Evolutionary conservation across 192 early-diverging fungal genomes (phyloP), one percentile per base, ranked within the genome.

Genomic region (Gonapodya prolifera): DNA sequence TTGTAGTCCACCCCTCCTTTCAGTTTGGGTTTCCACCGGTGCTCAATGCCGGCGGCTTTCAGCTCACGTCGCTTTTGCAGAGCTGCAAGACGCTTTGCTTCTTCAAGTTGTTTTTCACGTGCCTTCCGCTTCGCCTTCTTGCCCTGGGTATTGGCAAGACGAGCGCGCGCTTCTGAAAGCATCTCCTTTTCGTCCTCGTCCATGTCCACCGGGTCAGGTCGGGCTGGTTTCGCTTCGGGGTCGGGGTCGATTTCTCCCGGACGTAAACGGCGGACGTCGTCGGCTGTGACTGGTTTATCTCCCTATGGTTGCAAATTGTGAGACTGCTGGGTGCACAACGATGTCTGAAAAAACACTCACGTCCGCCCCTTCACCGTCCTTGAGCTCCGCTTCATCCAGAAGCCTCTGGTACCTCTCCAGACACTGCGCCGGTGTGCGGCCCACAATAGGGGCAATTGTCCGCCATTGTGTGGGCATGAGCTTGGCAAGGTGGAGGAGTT

Each of bases 111-210:
- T 78, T 96, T 90, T 83, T 99, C 97, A 78, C 97, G 90, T 16
- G 97, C 97, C 87, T 98, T 99, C 81, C 97, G 90, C 82, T 99
- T 99, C 28, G 97, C 96, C 78, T 99, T 99, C 79, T 99, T 99
- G 74, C 97, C 97, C 82, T 98, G 96, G 2, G 97, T 99, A 82
- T 99, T 99, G n/a, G 97, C 97, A 74, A 99, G 86, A 81, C 97
- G 88, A 28, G 97, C 97, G 73, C 97, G 91, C 30, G 97, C 97
- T 82, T 99, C 97, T 1, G 94, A 95, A 30, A 99, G 87, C 97
- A 99, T 99, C 83, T 99, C 97, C 86, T 99, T 99, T 86, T 99
- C 96, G 75, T 98, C 96, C 81, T 98, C 96, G 77, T 99, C 97
- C 97, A 99, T 99, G 81, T 99, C 97, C 0, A 99, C 94, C 16